Percentiles rank a stretch among this genome's conserved stretches.
Conservation (phyloP, 306 rosid species). For the Cercis canadensis region DNA sequence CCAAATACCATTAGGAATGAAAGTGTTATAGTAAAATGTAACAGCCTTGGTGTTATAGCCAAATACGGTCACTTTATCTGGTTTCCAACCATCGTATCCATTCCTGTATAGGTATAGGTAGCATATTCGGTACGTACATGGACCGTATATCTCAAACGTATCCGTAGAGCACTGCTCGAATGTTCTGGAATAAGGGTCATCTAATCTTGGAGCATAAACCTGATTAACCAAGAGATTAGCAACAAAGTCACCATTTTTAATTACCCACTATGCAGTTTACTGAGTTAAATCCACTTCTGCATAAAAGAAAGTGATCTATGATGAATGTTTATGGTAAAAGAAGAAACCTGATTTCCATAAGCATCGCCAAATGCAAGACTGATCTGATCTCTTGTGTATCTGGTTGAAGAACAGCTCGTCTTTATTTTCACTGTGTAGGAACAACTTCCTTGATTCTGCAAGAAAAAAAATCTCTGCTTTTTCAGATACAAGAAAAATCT, state of each 20-base stretch:
- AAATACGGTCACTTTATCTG: conserved; percentile 63
- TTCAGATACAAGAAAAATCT: conserved; percentile 21
- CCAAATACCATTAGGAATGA: conserved; percentile 68
- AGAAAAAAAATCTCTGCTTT: not conserved
- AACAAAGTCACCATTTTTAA: not conserved
- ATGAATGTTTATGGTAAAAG: not conserved
- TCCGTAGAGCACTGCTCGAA: conserved; percentile 87
- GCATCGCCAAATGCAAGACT: conserved; percentile 88
- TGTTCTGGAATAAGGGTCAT: conserved; percentile 62
- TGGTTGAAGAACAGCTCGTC: conserved; percentile 79
- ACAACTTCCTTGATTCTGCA: conserved; percentile 59
- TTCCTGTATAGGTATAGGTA: conserved; percentile 68
- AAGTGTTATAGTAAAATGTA: conserved; percentile 59
- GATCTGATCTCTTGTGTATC: conserved; percentile 77
- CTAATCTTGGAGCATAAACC: conserved; percentile 78
- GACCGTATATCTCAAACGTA: conserved; percentile 69
- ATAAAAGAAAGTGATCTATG: not conserved
- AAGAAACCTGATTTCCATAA: conserved; percentile 80
- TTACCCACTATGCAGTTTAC: not conserved
- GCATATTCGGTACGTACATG: conserved; percentile 73
- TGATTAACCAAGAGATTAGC: conserved; percentile 27
- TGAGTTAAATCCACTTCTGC: not conserved
- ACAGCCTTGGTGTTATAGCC: conserved; percentile 47
- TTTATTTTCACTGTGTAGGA: conserved; percentile 64
- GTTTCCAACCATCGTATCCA: conserved; percentile 88